A percentile compares a stretch with the other conserved stretches of the same genome.
Evolutionary conservation across 768 basidiomycete genomes (phyloP).

Genomic region (Tephrocybe sp.): DNA sequence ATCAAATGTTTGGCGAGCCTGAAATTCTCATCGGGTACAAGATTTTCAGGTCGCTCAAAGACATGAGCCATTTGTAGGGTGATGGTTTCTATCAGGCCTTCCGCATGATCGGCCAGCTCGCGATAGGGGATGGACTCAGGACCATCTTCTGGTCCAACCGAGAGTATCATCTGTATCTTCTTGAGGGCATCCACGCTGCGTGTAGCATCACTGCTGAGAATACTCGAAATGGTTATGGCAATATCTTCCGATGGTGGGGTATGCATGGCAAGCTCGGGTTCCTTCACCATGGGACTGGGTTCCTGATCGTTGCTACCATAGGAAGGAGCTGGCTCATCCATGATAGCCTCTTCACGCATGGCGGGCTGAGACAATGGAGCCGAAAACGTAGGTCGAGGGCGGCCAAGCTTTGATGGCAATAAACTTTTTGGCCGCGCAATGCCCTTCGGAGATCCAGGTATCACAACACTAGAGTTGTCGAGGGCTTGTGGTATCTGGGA

Average conservation of each 20-base stretch:
- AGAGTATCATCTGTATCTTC: constrained; percentile 84
- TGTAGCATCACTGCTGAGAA: constrained; percentile 82
- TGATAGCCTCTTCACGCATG: constrained; percentile 28
- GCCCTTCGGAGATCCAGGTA: constrained; percentile 43
- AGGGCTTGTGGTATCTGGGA: constrained; percentile 27
- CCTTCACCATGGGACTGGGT: constrained; percentile 1
- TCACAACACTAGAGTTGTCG: constrained; percentile 19
- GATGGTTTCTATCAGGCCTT: constrained; percentile 88
- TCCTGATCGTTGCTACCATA: constrained; percentile 2
- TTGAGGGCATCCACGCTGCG: constrained; percentile 94
- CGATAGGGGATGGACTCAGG: constrained; percentile 69
- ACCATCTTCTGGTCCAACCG: constrained; percentile 72
- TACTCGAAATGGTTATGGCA: constrained; percentile 82
- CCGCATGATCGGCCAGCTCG: constrained; percentile 75
- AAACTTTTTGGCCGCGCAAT: constrained; percentile 62
- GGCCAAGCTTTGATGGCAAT: constrained; percentile 73
- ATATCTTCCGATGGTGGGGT: constrained; percentile 55
- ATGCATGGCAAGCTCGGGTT: constrained; percentile 29
- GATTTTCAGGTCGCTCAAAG: constrained; percentile 79
- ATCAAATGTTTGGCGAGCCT: constrained; percentile 96
- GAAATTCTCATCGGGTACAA: constrained; percentile 79
- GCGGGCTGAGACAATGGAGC: constrained; percentile 19
- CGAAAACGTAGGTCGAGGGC: constrained; percentile 55
- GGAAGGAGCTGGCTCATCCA: constrained; percentile 5
- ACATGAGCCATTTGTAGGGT: constrained; percentile 90